Base-by-base conservation (phyloP, 1,284 basidiomycete species). In the Malassezia furfur region DNA sequence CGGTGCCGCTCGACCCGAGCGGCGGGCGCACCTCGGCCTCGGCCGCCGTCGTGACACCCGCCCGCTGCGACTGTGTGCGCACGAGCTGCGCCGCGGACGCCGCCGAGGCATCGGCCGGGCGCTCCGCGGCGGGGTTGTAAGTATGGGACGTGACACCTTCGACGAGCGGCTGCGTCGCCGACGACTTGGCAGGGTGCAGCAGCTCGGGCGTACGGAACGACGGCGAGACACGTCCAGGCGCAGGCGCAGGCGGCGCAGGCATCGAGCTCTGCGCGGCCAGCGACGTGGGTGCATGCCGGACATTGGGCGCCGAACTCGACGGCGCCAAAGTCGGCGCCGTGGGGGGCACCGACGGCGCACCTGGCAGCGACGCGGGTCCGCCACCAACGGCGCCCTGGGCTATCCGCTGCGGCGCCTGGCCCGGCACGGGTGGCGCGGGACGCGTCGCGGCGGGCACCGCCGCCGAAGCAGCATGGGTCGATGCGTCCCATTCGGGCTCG, bases 41-140 rank as follows among this genome's bases (percentile, higher is more conserved):
- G 5, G 32, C 31, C 8, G 57, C 57, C 25, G 58, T 56, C 4
- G 60, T 60, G 2, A 53, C 21, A n/a, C 52, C 60, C 35, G 50
- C 50, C 0, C 40, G 39, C 50, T 54, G 46, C 11, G 55, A 57
- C 15, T 50, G 55, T 11, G 21, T 48, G 12, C 55, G 50, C 5
- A 49, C 55, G 19, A 57, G 45, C 25, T 50, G 36, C 19, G 49
- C 30, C 5, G 49, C 49, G 7, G 37, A 9, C 19, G 19, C 5
- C 11, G 38, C 9, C 25, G 15, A 19, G 25, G 35, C 15, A 19
- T 28, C 22, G 2, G 31, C 3, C 3, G 48, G 37, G 11, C 17
- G 49, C 19, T 35, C 19, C n/a, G 46, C 49, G 5, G 54, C 37
- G 2, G 49, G 45, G 37, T 52, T 57, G 38, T 39, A 50, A 10